Percentiles rank a stretch among this genome's conserved stretches.
Evolutionary conservation across 805 yeast genomes (phyloP).

Genomic region (Scheffersomyces spartinae): DNA sequence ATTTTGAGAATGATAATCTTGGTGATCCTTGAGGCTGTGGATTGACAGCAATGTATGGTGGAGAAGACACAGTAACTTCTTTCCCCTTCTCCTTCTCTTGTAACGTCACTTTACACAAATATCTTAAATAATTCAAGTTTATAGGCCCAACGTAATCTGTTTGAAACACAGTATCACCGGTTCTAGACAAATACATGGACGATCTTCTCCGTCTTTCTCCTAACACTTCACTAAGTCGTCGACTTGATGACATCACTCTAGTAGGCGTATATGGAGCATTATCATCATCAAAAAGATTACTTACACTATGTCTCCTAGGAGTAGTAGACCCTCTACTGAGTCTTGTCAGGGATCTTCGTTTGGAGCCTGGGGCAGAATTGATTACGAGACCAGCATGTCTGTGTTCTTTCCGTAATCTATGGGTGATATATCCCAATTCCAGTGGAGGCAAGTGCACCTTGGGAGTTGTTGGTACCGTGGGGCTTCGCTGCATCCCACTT

Average conservation of each 20-base stretch:
- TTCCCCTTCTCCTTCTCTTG: slow-evolving; percentile 5
- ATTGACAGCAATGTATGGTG: too few species aligned
- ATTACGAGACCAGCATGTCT: too few species aligned
- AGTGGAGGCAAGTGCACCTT: slow-evolving; percentile 7
- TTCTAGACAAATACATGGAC: slow-evolving; percentile 11
- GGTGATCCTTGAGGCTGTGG: slow-evolving; percentile 4
- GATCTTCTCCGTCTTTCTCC: slow-evolving; percentile 13
- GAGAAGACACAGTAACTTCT: too few species aligned
- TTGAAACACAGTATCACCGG: slow-evolving; percentile 15
- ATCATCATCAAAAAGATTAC: too few species aligned
- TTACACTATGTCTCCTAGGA: slow-evolving; percentile 4
- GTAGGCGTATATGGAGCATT: too few species aligned
- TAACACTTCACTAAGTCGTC: slow-evolving; percentile 5
- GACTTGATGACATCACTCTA: too few species aligned
- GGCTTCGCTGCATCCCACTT: too few species aligned
- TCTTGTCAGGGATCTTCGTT: slow-evolving; percentile 1
- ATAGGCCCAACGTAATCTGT: slow-evolving; percentile 23
- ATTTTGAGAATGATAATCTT: not conserved
- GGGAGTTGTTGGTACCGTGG: too few species aligned
- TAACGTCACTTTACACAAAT: slow-evolving; percentile 19
- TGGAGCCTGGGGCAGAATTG: slow-evolving; percentile 3
- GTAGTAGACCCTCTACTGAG: slow-evolving; percentile 2
- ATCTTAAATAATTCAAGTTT: slow-evolving; percentile 24
- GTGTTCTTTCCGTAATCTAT: slow-evolving; percentile 4
- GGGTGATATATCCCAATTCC: slow-evolving; percentile 4